Evolutionary conservation across 306 rosid species (phyloP), one percentile per base, ranked within the genome.

Genomic region (Prunus mume): DNA sequence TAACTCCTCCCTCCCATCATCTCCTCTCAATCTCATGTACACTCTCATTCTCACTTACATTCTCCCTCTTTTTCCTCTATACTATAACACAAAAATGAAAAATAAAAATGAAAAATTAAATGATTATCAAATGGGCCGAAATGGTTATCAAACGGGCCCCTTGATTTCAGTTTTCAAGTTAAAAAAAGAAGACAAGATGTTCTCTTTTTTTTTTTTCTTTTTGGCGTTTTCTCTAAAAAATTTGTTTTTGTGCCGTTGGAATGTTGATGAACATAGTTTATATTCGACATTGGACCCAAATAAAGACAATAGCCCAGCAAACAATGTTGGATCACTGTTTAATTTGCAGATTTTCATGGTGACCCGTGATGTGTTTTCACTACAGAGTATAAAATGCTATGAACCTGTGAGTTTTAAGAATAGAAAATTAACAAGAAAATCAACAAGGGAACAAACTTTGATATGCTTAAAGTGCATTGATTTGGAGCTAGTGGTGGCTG

Each of bases 401-500:
- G 74, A 50, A 69, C 61, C 27, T 69, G 46, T 18, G 73, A 69
- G 18, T 69, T 58, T 50, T 14, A 46, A 47, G 72, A 15, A 52
- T 18, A 68, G 6, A 68, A 30, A 15, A 62, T 38, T 7, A 38
- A 38, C 43, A 38, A 46, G 15, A 46, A 24, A 68, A 68, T 24
- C 12, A 22, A 43, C 50, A n/a, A 68, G 72, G 57, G 56, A 47
- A 24, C 57, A 68, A 24, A 68, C 57, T 46, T 56, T 68, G 72
- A 25, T 28, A 50, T 12, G 10, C 58, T 47, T 13, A 27, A 69
- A 30, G 2, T 15, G 28, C 1, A 18, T 9, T 18, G 46, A 27
- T 50, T 50, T 50, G 61, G 74, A 50, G 27, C 74, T 69, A 50
- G 27, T 50, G 45, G 73, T 25, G 58, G 49, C 58, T 27, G 73